Base-by-base conservation (phyloP, 2,329 filamentous ascomycete species). In the Cladobotryum protrusum region DNA sequence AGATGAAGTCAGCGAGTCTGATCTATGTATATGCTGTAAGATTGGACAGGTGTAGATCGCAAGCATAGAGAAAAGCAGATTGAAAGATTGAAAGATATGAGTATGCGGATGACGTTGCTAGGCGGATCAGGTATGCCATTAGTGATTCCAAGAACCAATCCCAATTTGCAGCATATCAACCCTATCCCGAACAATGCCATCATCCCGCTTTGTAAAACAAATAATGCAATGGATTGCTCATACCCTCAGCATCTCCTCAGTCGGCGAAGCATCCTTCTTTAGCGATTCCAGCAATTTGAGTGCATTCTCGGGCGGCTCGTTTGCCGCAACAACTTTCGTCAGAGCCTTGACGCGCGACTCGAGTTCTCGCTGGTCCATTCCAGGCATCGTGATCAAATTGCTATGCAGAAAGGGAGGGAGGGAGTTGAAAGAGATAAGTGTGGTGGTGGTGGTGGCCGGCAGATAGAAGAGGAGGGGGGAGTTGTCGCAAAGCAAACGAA, bases 171-270 rank as follows among this genome's bases (percentile, higher is more conserved):
- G 6, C 24, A 29, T 9, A 29, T 29, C 24, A 37, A 37, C 35
- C 35, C 35, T n/a, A 5, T 37, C 9, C 35, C 9, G 14, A 37
- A 7, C 14, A 37, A 37, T 37, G 14, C 35, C 35, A 5, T 12
- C 14, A 6, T 37, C 35, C 14, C 35, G 35, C 11, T 12, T 18
- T 18, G 35, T 12, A 37, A 18, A 42, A 19, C 8, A 19, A 24
- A 20, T 17, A 42, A 20, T 15, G 40, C 3, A 14, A 42, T 19
- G 15, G 24, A 9, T 8, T 9, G 3, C 6, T 8, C 50, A 59
- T 74, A 85, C 86, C 63, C 92, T 84, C 57, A 99, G 76, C 59
- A 96, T 80, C 59, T 96, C 89, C 71, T 99, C 93, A 3, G 88
- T 93, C 9, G 91, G 87, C 43, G 81, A 79, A 34, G 92, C 84